A percentile compares a stretch with the other conserved stretches of the same genome.
phyloP scores from a whole-genome alignment of 495 filamentous ascomycete genomes.

The Trichoderma orchidacearum region DNA sequence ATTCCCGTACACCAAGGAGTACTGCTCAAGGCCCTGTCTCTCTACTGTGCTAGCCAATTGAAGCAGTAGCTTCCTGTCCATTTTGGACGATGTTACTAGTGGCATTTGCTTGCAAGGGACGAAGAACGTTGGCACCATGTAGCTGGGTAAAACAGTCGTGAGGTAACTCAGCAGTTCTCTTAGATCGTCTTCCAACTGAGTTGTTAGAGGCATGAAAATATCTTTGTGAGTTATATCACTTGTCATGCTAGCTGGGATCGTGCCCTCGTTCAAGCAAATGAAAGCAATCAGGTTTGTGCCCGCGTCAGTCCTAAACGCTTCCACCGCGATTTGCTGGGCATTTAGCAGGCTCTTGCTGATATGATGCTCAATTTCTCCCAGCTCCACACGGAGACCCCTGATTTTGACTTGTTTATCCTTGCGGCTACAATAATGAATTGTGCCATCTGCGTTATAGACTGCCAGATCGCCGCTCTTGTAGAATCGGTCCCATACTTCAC shows the following conservation, averaged over 20 bases:
- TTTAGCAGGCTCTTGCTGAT: conserved; percentile 5
- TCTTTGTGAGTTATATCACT: conserved; percentile 9
- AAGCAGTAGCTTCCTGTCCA: not conserved
- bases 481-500: conserved; percentile 8
- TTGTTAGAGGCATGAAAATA: conserved; percentile 21
- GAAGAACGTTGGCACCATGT: conserved; percentile 38
- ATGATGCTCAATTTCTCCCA: not conserved
- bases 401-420: conserved; percentile 51
- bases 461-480: conserved; percentile 29
- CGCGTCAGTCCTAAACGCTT: not conserved
- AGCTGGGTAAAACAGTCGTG: not conserved
- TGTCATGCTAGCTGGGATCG: not conserved
- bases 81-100: not conserved
- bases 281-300: not conserved
- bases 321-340: conserved; percentile 4
- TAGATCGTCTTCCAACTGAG: not conserved
- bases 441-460: conserved; percentile 26
- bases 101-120: not conserved
- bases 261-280: not conserved
- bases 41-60: not conserved
- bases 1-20: not conserved
- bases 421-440: conserved; percentile 21
- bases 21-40: not conserved
- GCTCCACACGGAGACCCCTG: conserved; percentile 39
- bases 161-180: not conserved